Evolutionary conservation across 257 asterid species (phyloP).

Genomic region (Catharanthus roseus): DNA sequence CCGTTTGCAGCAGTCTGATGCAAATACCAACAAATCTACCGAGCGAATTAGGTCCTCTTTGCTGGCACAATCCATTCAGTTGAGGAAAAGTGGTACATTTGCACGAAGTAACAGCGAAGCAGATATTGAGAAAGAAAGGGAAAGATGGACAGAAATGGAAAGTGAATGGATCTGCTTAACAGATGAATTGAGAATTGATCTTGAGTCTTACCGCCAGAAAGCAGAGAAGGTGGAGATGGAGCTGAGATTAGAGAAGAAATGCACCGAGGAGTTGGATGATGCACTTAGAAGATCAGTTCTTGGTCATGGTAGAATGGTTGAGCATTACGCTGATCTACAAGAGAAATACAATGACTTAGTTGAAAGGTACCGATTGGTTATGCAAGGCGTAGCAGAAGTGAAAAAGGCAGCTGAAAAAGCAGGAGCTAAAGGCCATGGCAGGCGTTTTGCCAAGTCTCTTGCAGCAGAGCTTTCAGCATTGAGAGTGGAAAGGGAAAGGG

Average conservation of each 20-base stretch:
- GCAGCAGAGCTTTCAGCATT: slow-evolving; percentile 85
- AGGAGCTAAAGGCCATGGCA: slow-evolving; percentile 75
- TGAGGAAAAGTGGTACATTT: slow-evolving; percentile 56
- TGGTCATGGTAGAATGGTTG: slow-evolving; percentile 83
- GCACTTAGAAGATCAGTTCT: slow-evolving; percentile 69
- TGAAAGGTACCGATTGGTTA: slow-evolving; percentile 58
- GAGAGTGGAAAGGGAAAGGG: slow-evolving; percentile 80
- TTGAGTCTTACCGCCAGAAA: slow-evolving; percentile 61
- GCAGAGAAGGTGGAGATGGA: slow-evolving; percentile 79
- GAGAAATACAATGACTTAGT: slow-evolving; percentile 72
- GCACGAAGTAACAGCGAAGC: slow-evolving; percentile 40
- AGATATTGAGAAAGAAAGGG: slow-evolving; percentile 79
- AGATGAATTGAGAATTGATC: slow-evolving; percentile 82
- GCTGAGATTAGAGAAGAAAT: slow-evolving; percentile 61
- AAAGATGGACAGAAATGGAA: slow-evolving; percentile 94
- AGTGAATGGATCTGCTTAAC: slow-evolving; percentile 96
- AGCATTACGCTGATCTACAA: slow-evolving; percentile 84
- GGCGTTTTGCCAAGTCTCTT: slow-evolving; percentile 77
- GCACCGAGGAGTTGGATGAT: slow-evolving; percentile 83
- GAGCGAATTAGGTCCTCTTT: slow-evolving; percentile 69
- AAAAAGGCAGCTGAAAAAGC: slow-evolving; percentile 91
- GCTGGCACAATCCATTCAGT: slow-evolving; percentile 73
- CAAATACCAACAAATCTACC: slow-evolving; percentile 51
- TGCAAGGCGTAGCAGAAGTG: slow-evolving; percentile 80
- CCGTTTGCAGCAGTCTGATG: slow-evolving; percentile 41